A percentile compares a stretch with the other conserved stretches of the same genome.
phyloP scores from a whole-genome alignment of 1,284 basidiomycete species.

The Melampsora medusae region DNA sequence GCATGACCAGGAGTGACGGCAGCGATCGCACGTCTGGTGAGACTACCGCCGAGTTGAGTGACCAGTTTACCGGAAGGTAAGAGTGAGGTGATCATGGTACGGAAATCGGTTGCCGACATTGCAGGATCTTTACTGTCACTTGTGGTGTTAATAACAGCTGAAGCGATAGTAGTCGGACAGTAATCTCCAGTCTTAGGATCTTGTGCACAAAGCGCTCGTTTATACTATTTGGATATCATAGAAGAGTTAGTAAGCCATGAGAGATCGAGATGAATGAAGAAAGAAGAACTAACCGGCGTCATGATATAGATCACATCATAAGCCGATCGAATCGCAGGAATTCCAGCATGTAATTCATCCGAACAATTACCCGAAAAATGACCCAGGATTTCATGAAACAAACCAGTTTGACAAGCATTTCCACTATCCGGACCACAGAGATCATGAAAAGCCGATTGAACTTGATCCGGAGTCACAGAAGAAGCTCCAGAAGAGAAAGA shows the following conservation, averaged over 20 bases:
- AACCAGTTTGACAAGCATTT: constrained; percentile 9
- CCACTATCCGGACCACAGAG: constrained; percentile 29
- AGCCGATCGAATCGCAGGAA: constrained; percentile 1
- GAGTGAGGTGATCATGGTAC: constrained; percentile 25
- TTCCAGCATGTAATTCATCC: constrained; percentile 13
- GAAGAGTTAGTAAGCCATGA: background rate
- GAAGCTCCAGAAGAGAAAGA: constrained; percentile 26
- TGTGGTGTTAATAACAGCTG: constrained; percentile 28
- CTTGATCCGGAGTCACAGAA: constrained; percentile 32
- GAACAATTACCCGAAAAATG: constrained; percentile 26
- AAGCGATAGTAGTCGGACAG: constrained; percentile 30
- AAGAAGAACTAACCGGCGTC: constrained; percentile 11
- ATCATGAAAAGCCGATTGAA: constrained; percentile 27
- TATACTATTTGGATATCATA: background rate
- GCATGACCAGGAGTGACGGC: background rate
- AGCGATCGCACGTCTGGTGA: background rate
- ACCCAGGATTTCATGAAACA: constrained; percentile 32
- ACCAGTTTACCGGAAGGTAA: constrained; percentile 18
- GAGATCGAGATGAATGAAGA: background rate
- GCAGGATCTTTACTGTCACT: constrained; percentile 4
- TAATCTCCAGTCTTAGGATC: constrained; percentile 29
- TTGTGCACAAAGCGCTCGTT: constrained; percentile 30
- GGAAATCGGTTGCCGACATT: constrained; percentile 28
- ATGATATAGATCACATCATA: constrained; percentile 40
- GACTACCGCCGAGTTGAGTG: constrained; percentile 11